Evolutionary conservation across 345 rosid species (phyloP), one percentile per base, ranked within the genome.

Genomic region (Anacardium occidentale): DNA sequence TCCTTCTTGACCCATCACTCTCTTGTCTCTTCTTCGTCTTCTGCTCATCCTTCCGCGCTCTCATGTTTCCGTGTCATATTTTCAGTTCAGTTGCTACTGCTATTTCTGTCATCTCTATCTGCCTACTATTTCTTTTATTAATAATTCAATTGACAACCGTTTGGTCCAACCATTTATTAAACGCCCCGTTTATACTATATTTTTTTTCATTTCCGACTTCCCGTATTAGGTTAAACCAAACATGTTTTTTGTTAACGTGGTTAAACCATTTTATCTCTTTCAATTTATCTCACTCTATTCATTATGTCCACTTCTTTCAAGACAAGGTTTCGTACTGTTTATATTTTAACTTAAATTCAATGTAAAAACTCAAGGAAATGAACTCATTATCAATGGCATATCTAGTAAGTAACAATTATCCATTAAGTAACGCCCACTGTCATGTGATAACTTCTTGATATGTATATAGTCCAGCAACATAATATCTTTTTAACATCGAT

Each of bases 21-120:
- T n/a, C n/a, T n/a, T n/a, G n/a, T n/a, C n/a, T n/a, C n/a, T n/a
- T n/a, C n/a, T n/a, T n/a, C n/a, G n/a, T n/a, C n/a, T n/a, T 54
- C 65, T 48, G 22, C 14, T 71, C 42, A 45, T 32, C 42, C 44
- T 7, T 3, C 17, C 50, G 11, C 12, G 71, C 60, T n/a, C 62
- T 68, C 62, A 14, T 25, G 24, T n/a, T 72, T 32, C 53, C 40
- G 55, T 22, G 66, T 76, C 62, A 73, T 77, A 70, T 74, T 55
- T 70, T 61, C 71, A 76, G 62, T 73, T 73, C 64, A 69, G 69
- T 73, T 60, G 62, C 11, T 13, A 26, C 44, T 58, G 69, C 71
- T 66, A 53, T 61, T 76, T 62, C 73, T 66, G 79, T 73, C 73
- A 60, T 73, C 57, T 74, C 77, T 63, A 40, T 58, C 18, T 71